Conservation (phyloP, 2,329 filamentous ascomycete genomes). For the Dactylellina leptospora region DNA sequence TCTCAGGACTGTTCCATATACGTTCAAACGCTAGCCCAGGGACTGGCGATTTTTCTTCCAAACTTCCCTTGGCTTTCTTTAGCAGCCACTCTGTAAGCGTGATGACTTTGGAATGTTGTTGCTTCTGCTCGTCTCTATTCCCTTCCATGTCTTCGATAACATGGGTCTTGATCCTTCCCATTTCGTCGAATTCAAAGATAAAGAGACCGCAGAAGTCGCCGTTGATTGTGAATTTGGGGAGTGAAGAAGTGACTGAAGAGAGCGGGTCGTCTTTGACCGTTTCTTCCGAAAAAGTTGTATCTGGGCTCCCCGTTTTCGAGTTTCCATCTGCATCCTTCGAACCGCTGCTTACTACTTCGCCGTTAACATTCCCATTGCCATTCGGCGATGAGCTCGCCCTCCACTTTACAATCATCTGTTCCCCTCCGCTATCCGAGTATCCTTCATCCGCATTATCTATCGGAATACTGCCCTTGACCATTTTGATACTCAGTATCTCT, state of each 20-base stretch:
- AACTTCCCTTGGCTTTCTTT: constrained; percentile 62
- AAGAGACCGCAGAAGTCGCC: constrained; percentile 85
- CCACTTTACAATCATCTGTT: constrained; percentile 93
- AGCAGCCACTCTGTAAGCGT: constrained; percentile 94
- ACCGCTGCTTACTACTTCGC: constrained; percentile 54
- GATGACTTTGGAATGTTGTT: constrained; percentile 83
- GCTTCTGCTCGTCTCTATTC: constrained; percentile 73
- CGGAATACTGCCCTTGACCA: constrained; percentile 70
- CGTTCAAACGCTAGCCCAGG: constrained; percentile 71
- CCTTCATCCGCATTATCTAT: constrained; percentile 63
- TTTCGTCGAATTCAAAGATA: constrained; percentile 90
- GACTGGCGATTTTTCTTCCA: constrained; percentile 29
- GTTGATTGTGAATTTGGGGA: constrained; percentile 62
- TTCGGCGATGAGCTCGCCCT: constrained; percentile 68
- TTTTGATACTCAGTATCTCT: constrained; percentile 87
- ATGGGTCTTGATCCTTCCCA: constrained; percentile 84
- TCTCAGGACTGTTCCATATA: constrained; percentile 75
- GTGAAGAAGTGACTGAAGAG: constrained; percentile 60
- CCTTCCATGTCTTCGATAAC: constrained; percentile 94
- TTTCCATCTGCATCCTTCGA: not conserved
- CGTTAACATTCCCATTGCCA: constrained; percentile 62
- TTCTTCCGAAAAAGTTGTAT: constrained; percentile 32
- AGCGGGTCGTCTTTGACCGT: constrained; percentile 48
- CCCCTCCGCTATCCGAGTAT: constrained; percentile 59
- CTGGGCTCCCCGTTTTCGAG: constrained; percentile 41